phyloP scores from a whole-genome alignment of 108 stramenopile species.

The Fistulifera solaris region DNA sequence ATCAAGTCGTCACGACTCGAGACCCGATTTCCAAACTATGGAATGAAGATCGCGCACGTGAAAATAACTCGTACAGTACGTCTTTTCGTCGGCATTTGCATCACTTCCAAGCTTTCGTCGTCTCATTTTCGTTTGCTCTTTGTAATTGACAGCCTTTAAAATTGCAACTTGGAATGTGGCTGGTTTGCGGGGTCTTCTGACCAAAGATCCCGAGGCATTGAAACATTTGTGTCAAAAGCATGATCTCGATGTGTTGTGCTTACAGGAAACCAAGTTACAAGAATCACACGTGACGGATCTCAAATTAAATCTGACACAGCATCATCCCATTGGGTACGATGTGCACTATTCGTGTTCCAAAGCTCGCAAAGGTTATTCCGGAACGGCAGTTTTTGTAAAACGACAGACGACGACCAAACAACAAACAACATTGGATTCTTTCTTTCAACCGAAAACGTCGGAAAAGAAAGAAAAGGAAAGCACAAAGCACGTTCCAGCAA shows the following conservation, averaged over 20 bases:
- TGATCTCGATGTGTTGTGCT: slow-evolving; percentile 74
- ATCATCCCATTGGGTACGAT: slow-evolving; percentile 72
- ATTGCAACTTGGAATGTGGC: slow-evolving; percentile 91
- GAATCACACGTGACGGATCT: slow-evolving; percentile 70
- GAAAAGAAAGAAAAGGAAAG: slow-evolving; percentile 7
- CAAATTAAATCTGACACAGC: slow-evolving; percentile 53
- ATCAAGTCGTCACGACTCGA: slow-evolving; percentile 71
- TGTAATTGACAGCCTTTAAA: slow-evolving; percentile 45
- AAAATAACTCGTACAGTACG: slow-evolving; percentile 51
- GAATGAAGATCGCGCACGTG: slow-evolving; percentile 20
- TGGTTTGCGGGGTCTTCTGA: slow-evolving; percentile 74
- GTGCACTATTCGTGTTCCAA: slow-evolving; percentile 79
- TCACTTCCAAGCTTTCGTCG: not conserved
- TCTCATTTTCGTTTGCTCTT: no score
- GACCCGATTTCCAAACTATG: slow-evolving; percentile 56
- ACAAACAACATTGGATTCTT: slow-evolving; percentile 62
- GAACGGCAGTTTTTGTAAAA: slow-evolving; percentile 87
- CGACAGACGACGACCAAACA: slow-evolving; percentile 41
- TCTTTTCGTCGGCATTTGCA: not conserved
- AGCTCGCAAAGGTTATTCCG: slow-evolving; percentile 95
- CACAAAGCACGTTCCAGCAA: not conserved
- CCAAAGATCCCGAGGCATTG: slow-evolving; percentile 59
- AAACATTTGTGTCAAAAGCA: slow-evolving; percentile 42
- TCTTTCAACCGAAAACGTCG: slow-evolving; percentile 38
- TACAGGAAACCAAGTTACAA: slow-evolving; percentile 91